Base-by-base conservation (phyloP, 495 filamentous ascomycete species). In the Xanthoparmelia taractica region DNA sequence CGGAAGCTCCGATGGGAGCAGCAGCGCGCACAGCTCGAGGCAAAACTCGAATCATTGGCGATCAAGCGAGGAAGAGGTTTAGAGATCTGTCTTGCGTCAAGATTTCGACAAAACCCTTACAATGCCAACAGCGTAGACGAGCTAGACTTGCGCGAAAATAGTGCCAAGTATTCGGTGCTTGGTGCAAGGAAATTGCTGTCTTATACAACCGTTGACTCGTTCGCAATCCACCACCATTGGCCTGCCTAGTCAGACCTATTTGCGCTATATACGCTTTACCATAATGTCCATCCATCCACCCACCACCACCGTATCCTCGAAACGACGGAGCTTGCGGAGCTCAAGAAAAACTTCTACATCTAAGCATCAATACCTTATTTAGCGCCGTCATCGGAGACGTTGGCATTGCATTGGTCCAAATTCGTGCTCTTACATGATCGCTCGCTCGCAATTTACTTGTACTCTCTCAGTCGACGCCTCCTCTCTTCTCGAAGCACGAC, bases 11-110 rank as follows among this genome's bases (percentile, higher is more conserved):
- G n/a, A 33, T 47, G 40, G 40, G 27, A 61, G 59, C 17, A 40
- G 60, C 29, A 61, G 45, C 25, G 60, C 43, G 4, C 41, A 50
- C 20, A 58, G 61, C 54, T 63, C 61, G 6, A 58, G 61, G 61
- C 61, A 63, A 37, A 63, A 63, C 18, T 63, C 61, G 2, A 27
- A 29, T 33, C 61, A 63, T 18, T 63, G 61, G 61, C 57, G 41
- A 50, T 63, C 20, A 31, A 54, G 27, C 31, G 61, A 37, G 33
- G 33, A 34, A 31, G 50, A 54, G 20, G 17, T 15, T 15, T 54
- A n/a, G 33, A 4, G 29, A 23, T 33, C 27, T 27, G 25, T 15
- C 47, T 18, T 20, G 0, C 25, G 31, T 17, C 25, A 5, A 18
- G 3, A 7, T 31, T 13, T 31, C 48, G 11, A 31, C 25, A 23